Percentiles rank a stretch among this genome's conserved stretches.
Evolutionary conservation across 1,284 basidiomycete genomes (phyloP).

Genomic region (Apiotrichum siamense): DNA sequence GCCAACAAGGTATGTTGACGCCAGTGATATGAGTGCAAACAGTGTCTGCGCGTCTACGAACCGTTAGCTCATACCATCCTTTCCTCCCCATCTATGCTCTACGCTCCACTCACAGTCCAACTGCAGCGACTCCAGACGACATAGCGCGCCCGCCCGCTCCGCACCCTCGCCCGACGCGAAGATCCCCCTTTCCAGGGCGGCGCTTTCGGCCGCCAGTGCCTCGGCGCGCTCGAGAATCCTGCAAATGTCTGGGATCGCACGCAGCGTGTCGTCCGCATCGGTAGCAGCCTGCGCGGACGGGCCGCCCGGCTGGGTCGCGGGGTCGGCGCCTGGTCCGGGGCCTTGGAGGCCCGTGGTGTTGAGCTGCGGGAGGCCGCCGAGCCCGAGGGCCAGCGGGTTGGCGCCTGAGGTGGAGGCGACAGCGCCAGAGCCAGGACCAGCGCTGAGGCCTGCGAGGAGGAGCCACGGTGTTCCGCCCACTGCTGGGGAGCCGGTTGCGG

Average conservation of each 20-base stretch:
- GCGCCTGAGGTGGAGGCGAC: too few relatives aligned
- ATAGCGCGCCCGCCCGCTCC: constrained; percentile 1
- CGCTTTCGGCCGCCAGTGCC: constrained; percentile 5
- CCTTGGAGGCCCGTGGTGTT: too few relatives aligned
- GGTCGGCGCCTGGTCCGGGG: too few relatives aligned
- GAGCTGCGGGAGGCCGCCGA: too few relatives aligned
- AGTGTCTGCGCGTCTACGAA: constrained; percentile 17
- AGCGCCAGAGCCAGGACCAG: too few relatives aligned
- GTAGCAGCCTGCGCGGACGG: background rate
- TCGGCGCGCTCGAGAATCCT: constrained; percentile 16
- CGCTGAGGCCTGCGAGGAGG: too few relatives aligned
- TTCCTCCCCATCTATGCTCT: background rate
- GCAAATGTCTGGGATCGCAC: constrained; percentile 8
- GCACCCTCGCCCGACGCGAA: constrained; percentile 1
- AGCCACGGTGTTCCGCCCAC: too few relatives aligned
- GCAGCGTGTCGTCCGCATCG: constrained; percentile 13
- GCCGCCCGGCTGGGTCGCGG: background rate
- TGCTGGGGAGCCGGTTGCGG: too few relatives aligned
- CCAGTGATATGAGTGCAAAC: constrained; percentile 16
- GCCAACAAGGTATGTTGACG: constrained; percentile 15
- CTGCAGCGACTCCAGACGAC: constrained; percentile 8
- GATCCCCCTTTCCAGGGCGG: background rate
- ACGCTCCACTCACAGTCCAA: constrained; percentile 14
- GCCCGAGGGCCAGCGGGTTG: too few relatives aligned
- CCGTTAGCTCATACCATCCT: background rate